These are phyloP conservation scores for Toxoplasma gondii DNA, from an alignment of 169 alveolate genomes.

Conservation along the genomic window DNA sequence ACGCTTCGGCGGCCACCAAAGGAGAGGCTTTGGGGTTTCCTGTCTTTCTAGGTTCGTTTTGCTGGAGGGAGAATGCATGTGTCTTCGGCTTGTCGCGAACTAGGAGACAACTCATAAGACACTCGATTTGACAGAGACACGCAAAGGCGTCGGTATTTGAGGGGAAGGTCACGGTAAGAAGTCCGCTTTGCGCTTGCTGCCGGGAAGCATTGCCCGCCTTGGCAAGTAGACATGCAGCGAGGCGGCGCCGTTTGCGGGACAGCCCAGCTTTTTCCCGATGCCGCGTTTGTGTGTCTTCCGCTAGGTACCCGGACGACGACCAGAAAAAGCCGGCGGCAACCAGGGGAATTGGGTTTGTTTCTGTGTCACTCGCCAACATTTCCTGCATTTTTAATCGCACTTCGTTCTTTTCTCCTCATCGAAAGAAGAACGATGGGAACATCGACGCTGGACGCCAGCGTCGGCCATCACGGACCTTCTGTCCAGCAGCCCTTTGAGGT, in stretches of 20 bases:
- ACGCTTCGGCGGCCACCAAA: too few relatives aligned
- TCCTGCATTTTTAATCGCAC: background rate
- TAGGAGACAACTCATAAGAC: too few relatives aligned
- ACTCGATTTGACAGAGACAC: too few relatives aligned
- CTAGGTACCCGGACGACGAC: background rate
- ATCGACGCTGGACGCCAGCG: constrained; percentile 9
- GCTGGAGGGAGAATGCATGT: too few relatives aligned
- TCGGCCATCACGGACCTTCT: background rate
- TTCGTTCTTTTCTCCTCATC: background rate
- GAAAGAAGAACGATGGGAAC: background rate
- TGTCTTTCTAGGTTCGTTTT: too few relatives aligned
- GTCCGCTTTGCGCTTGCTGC: too few relatives aligned
- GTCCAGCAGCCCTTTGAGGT: background rate
- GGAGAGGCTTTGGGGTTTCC: too few relatives aligned
- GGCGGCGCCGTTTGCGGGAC: background rate
- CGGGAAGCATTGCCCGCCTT: too few relatives aligned
- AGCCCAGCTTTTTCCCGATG: background rate
- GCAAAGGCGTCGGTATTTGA: too few relatives aligned
- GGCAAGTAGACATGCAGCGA: background rate
- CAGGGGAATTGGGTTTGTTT: background rate
- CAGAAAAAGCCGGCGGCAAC: background rate
- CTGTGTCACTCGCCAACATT: too few relatives aligned
- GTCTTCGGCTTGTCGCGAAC: too few relatives aligned
- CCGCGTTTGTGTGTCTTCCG: background rate
- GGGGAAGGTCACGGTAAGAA: too few relatives aligned